Evolutionary conservation across 805 yeast species (phyloP).

Genomic region (Trichomonascus vanleenenianus): DNA sequence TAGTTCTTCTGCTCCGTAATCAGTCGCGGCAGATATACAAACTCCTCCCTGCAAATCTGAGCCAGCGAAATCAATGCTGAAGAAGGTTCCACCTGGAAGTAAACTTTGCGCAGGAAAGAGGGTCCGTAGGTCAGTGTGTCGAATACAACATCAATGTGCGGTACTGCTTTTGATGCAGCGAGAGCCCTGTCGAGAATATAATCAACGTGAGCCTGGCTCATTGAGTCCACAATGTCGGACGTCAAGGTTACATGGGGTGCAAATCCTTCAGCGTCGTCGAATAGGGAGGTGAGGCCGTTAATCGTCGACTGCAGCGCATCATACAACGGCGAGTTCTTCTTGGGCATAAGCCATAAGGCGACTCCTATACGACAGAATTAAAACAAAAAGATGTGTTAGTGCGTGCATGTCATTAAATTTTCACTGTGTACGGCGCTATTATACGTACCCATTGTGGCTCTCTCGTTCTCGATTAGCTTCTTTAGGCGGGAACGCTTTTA

Average conservation of each 20-base stretch:
- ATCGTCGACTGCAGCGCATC: constrained; percentile 54
- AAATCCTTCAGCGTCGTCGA: constrained; percentile 60
- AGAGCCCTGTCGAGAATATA: constrained; percentile 48
- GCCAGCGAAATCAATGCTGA: constrained; percentile 47
- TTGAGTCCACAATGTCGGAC: constrained; percentile 42
- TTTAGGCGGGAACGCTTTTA: no score
- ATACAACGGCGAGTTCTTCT: constrained; percentile 41
- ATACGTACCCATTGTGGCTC: no score
- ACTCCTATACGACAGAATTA: constrained; percentile 33
- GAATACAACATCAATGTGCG: constrained; percentile 33
- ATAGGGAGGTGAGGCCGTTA: constrained; percentile 59
- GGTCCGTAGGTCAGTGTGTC: constrained; percentile 42
- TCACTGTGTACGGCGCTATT: no score
- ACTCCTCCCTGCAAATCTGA: constrained; percentile 30
- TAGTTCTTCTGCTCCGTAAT: constrained; percentile 16
- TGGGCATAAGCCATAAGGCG: constrained; percentile 75
- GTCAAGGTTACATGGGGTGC: constrained; percentile 76
- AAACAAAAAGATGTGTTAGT: no score
- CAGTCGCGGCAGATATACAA: constrained; percentile 24
- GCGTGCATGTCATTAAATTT: no score
- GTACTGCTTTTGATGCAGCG: constrained; percentile 45
- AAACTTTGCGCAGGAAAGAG: constrained; percentile 45
- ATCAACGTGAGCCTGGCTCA: constrained; percentile 48
- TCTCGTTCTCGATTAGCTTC: no score
- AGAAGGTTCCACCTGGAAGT: constrained; percentile 38